A percentile compares a stretch with the other conserved stretches of the same genome.
phyloP scores from a whole-genome alignment of 805 yeast genomes.

The Lachancea fermentati region DNA sequence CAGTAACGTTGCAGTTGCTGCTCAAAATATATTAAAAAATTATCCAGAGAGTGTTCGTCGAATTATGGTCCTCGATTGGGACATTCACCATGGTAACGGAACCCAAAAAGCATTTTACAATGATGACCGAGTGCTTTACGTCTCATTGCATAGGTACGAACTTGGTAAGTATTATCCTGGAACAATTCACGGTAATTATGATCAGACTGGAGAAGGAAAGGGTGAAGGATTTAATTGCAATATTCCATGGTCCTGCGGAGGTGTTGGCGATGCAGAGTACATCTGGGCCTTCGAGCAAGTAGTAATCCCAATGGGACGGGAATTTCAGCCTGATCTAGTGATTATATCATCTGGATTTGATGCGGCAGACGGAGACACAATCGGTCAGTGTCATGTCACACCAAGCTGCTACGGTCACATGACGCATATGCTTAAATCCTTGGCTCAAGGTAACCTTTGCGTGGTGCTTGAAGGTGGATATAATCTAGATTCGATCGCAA shows the following conservation, averaged over 20 bases:
- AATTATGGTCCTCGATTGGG: conserved; percentile 92
- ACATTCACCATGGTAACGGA: conserved; percentile 98
- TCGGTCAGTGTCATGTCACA: conserved; percentile 93
- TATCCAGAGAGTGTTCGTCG: conserved; percentile 86
- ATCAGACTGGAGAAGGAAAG: conserved; percentile 74
- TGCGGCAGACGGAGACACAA: conserved; percentile 97
- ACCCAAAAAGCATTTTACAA: conserved; percentile 88
- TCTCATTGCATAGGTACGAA: conserved; percentile 90
- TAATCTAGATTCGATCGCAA: conserved; percentile 83
- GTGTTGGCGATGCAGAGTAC: conserved; percentile 94
- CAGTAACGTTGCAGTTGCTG: conserved; percentile 96
- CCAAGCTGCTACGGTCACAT: conserved; percentile 96
- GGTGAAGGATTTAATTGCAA: conserved; percentile 89
- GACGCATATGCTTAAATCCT: conserved; percentile 84
- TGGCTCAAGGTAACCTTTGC: conserved; percentile 84
- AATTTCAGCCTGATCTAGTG: conserved; percentile 88
- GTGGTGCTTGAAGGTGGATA: conserved; percentile 97
- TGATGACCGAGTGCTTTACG: conserved; percentile 86
- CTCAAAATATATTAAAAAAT: conserved; percentile 69
- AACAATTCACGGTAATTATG: conserved; percentile 74
- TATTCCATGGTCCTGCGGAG: conserved; percentile 89
- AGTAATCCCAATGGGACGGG: conserved; percentile 81
- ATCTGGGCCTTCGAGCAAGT: conserved; percentile 83
- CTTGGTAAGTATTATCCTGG: conserved; percentile 93
- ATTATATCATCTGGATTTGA: conserved; percentile 95